Evolutionary conservation across 2,329 filamentous ascomycete genomes (phyloP), one percentile per base, ranked within the genome.

Genomic region (Cordyceps sp.): DNA sequence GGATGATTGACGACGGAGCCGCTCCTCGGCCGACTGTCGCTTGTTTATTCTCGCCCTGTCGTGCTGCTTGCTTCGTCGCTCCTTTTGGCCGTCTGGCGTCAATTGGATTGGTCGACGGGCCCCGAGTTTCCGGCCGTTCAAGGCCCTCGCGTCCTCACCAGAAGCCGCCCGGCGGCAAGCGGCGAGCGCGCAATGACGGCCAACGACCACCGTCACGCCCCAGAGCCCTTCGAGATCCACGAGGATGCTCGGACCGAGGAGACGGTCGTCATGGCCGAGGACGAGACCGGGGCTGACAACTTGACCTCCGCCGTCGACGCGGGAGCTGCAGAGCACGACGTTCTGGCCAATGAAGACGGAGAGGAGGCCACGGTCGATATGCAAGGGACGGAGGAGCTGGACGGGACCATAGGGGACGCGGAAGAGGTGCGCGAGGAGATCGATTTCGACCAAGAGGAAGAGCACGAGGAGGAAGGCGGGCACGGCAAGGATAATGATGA

Each of bases 221-320:
- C 50, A 19, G 53, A 61, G 16, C 43, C 50, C 12, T 66, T 67
- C 38, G 52, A 55, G 17, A 66, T 68, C 34, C 62, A 66, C 44
- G 58, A 66, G 37, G 64, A 68, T 53, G 53, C 47, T 2, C 55
- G 55, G 13, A 65, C 62, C 6, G 62, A 62, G 39, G 63, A 67
- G 31, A 62, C 62, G 2, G 57, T 64, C 39, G 55, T 66, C 55
- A 61, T 64, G 50, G 50, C 51, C 7, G 60, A 63, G n/a, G 53
- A 54, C 17, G 52, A 57, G 19, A 40, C 30, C 19, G 31, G 18
- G 5, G 10, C 15, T 12, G 28, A 39, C 47, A 47, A 2, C n/a
- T n/a, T n/a, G n/a, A n/a, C n/a, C n/a, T n/a, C n/a, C 10, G 34
- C 33, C 8, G 37, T 35, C 8, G 36, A 43, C 14, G 40, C 22